Base-by-base conservation (phyloP, 2,329 filamentous ascomycete genomes). In the Chaetomiaceae sp. region DNA sequence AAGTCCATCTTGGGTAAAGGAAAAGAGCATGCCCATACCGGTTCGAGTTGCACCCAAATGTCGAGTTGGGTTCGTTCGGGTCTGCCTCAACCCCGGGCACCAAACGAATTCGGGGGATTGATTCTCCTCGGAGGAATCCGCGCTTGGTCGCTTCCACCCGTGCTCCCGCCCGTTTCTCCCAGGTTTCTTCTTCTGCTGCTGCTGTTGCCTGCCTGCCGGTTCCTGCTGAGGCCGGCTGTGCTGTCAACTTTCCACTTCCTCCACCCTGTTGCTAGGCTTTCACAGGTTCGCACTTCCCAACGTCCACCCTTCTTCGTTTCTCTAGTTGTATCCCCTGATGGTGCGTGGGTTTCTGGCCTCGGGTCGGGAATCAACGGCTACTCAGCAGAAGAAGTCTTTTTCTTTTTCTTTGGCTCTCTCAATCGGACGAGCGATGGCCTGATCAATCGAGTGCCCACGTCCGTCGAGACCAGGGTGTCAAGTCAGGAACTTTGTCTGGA, bases 401-500 rank as follows among this genome's bases (percentile, higher is more conserved):
- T n/a, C n/a, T n/a, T n/a, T n/a, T n/a, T n/a, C n/a, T n/a, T n/a
- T n/a, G n/a, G n/a, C 38, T 11, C 16, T 32, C 45, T 41, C 36
- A 46, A 55, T 56, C 50, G 53, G 51, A 53, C 56, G 53, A 55
- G 49, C 16, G 37, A 58, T 55, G 50, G 48, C 25, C 49, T 53
- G 53, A 55, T 58, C 48, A 46, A 23, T 53, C 33, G 53, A 33
- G 41, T 29, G 21, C 48, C 33, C 47, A 21, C 42, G 29, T 32
- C 14, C 40, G 20, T 32, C 32, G 16, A 33, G 47, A 36, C 32
- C 23, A 23, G 48, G 54, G 33, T 25, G 20, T 10, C 46, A 51
- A 51, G 54, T 54, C 42, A 51, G 51, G 37, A 29, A 27, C 25
- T 27, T 44, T 37, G 20, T 37, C 20, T 16, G 33, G 37, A n/a